phyloP scores from a whole-genome alignment of 1,139 yeast genomes.

The Candida sp. region DNA sequence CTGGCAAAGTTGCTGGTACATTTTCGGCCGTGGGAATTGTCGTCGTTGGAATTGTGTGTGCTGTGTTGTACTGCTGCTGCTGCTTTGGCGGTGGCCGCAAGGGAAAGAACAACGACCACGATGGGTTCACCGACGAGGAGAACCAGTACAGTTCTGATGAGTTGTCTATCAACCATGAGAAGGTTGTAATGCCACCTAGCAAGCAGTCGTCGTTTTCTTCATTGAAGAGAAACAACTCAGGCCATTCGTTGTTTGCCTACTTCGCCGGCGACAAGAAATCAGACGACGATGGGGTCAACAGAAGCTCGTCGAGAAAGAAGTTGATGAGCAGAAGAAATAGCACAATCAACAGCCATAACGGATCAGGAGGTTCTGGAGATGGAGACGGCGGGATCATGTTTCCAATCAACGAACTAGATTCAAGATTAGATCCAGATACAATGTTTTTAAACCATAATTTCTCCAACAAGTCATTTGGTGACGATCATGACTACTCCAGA shows the following conservation, averaged over 20 bases:
- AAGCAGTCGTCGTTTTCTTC: constrained; percentile 18
- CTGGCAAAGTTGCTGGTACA: constrained; percentile 76
- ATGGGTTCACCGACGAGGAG: constrained; percentile 44
- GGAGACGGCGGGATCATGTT: constrained; percentile 23
- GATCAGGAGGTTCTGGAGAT: neutral
- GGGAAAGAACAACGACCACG: constrained; percentile 20
- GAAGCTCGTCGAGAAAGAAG: constrained; percentile 40
- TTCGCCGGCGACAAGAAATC: constrained; percentile 26
- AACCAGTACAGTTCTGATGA: constrained; percentile 39
- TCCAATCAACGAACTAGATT: constrained; percentile 63
- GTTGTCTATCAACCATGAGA: constrained; percentile 25
- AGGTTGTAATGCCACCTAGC: constrained; percentile 18
- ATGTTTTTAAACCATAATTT: constrained; percentile 62
- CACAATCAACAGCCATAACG: constrained; percentile 3
- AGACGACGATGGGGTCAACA: constrained; percentile 25
- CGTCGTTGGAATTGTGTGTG: constrained; percentile 41
- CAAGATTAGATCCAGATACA: constrained; percentile 68
- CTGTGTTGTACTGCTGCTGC: constrained; percentile 42
- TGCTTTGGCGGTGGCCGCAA: constrained; percentile 19
- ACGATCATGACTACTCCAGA: constrained; percentile 75
- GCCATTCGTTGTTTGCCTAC: constrained; percentile 37
- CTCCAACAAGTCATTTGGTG: constrained; percentile 69
- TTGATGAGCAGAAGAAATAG: constrained; percentile 20
- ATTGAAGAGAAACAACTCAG: constrained; percentile 36
- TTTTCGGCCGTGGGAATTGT: constrained; percentile 72